Conservation (phyloP, 202 grass and related monocot species). For the Panicum hallii region DNA sequence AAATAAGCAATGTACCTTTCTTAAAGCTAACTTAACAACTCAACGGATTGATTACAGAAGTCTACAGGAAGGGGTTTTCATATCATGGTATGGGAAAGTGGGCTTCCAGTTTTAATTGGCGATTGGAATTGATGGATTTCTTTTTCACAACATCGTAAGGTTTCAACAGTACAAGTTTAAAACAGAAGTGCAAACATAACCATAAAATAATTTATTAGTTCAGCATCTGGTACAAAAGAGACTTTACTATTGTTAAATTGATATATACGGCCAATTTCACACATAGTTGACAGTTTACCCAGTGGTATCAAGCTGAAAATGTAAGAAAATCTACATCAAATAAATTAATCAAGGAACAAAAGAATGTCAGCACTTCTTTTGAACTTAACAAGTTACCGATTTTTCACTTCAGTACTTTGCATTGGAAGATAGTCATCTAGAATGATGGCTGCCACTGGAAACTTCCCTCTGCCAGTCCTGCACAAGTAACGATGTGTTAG, state of each 20-base stretch:
- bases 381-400: constrained; percentile 42
- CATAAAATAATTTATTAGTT: neutral
- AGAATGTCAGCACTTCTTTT: neutral
- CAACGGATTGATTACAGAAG: neutral
- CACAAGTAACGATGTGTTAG: constrained; percentile 35
- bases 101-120: neutral
- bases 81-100: neutral
- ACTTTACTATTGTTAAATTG: neutral
- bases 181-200: neutral
- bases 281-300: neutral
- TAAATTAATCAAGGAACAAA: neutral
- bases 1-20: constrained; percentile 1
- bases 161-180: neutral
- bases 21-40: constrained; percentile 14
- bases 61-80: neutral
- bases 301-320: constrained; percentile 6
- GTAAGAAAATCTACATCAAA: neutral
- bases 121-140: neutral
- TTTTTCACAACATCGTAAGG: neutral
- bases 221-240: neutral
- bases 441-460: constrained; percentile 40
- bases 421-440: constrained; percentile 67
- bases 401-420: constrained; percentile 64
- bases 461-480: constrained; percentile 55
- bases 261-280: neutral